These are phyloP conservation scores for Pseudogymnoascus verrucosus DNA, from an alignment of 2,329 filamentous ascomycete genomes.

Conservation along the genomic window DNA sequence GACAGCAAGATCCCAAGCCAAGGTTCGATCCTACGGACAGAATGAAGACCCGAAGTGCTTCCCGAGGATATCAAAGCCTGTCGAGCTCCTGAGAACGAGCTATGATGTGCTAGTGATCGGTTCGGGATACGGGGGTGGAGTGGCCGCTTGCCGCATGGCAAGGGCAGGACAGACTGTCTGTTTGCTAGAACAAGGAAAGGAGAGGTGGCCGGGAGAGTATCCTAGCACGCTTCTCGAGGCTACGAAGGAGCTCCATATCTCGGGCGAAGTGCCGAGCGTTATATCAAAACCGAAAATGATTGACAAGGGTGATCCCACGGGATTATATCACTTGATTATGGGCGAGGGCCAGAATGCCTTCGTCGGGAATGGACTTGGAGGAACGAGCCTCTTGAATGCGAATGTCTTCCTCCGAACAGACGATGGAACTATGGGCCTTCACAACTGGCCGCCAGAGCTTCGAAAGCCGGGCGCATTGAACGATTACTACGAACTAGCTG, in stretches of 20 bases:
- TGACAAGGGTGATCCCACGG: conserved; percentile 45
- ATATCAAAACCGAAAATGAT: conserved; percentile 35
- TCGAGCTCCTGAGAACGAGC: conserved; percentile 46
- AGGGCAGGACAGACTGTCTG: conserved; percentile 53
- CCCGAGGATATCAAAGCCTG: conserved; percentile 47
- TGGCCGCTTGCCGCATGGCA: conserved; percentile 58
- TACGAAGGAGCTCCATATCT: conserved; percentile 45
- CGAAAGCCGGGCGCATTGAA: conserved; percentile 36
- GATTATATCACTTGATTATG: conserved; percentile 55
- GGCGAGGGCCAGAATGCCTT: conserved; percentile 55
- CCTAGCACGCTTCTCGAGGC: conserved; percentile 41
- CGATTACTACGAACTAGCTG: conserved; percentile 49
- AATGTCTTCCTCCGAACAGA: conserved; percentile 59
- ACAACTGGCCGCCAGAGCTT: conserved; percentile 53
- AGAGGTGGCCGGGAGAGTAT: conserved; percentile 61
- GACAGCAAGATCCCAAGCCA: conserved; percentile 21
- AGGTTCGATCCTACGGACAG: conserved; percentile 25
- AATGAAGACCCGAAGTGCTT: conserved; percentile 29
- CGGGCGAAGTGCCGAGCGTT: conserved; percentile 43
- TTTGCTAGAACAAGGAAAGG: conserved; percentile 55
- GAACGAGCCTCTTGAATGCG: conserved; percentile 58
- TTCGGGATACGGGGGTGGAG: conserved; percentile 59
- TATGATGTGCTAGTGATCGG: conserved; percentile 64
- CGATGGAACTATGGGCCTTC: conserved; percentile 42
- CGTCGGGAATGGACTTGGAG: conserved; percentile 45